phyloP scores from a whole-genome alignment of 2,329 filamentous ascomycete genomes.

The Acrodontium crateriforme region DNA sequence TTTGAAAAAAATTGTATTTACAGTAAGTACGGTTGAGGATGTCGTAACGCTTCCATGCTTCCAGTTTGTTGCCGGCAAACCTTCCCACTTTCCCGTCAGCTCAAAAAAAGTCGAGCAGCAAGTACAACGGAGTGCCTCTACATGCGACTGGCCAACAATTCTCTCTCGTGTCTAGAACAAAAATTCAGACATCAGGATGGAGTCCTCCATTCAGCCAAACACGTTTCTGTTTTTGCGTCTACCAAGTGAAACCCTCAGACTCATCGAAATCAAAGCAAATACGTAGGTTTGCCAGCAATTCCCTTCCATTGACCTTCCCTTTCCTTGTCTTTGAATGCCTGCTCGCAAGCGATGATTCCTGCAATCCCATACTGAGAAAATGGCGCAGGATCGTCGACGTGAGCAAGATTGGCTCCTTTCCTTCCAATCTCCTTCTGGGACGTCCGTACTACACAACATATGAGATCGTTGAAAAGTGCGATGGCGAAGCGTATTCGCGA shows the following conservation, averaged over 20 bases:
- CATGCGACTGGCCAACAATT: no score
- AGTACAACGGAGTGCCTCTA: no score
- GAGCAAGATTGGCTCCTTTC: conserved; percentile 86
- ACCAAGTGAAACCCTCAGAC: conserved; percentile 43
- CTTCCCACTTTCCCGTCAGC: no score
- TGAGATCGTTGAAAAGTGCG: conserved; percentile 62
- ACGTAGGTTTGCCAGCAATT: conserved; percentile 53
- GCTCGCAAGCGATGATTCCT: conserved; percentile 14
- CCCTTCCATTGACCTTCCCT: no score
- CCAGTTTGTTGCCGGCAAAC: no score
- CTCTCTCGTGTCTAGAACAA: not conserved
- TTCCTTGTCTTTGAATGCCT: not conserved
- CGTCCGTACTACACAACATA: conserved; percentile 86
- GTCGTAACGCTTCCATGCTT: no score
- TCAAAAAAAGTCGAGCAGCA: no score
- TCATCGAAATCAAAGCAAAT: conserved; percentile 47
- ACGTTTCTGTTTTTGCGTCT: conserved; percentile 41
- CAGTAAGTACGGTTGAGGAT: no score
- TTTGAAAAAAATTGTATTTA: no score
- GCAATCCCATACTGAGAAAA: conserved; percentile 19
- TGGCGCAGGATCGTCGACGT: conserved; percentile 61
- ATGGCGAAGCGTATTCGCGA: conserved; percentile 50
- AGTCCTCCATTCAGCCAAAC: conserved; percentile 35
- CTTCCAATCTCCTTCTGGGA: conserved; percentile 78
- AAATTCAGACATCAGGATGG: not conserved